Base-by-base conservation (phyloP, 2,329 filamentous ascomycete genomes). In the Polytolypa hystricis region DNA sequence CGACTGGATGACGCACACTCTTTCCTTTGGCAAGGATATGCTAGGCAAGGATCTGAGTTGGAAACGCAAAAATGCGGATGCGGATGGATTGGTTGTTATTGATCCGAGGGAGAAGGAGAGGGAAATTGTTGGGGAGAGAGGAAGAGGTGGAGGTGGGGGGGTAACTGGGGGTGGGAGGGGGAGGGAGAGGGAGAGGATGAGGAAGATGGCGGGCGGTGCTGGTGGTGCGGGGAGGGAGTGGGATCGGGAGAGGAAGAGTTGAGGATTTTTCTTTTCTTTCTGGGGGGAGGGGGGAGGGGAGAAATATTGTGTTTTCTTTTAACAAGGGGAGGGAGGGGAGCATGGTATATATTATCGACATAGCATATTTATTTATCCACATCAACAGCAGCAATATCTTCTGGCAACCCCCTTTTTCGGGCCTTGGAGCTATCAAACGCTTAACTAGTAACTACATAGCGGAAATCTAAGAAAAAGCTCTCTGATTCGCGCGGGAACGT, bases 21-120 rank as follows among this genome's bases (percentile, higher is more conserved):
- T 98, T 23, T 84, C 74, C 30, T 96, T 95, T 57, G 82, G 81
- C 25, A 91, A 87, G 43, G 91, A 96, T 50, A 82, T 80, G 45
- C 61, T 95, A 4, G 91, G 91, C 14, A 96, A 96, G 55, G 77
- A 96, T 59, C 61, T 96, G 36, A 84, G 74, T 35, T 94, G 91
- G 71, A 84, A 89, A 54, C 80, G 77, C 61, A 87, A 91, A 60
- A 87, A 89, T 37, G 86, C 95, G 40, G 84, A 95, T 51, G 47
- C 43, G 3, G 60, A 64, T 43, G 56, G 54, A n/a, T 60, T 94
- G 29, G 75, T 93, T 30, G 86, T 96, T 3, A 95, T 96, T 58
- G 91, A 98, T 64, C 87, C 87, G 1, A 68, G 84, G 39, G 84
- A 87, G 56, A 85, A 84, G 56, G 81, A 82, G 30, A 78, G 75